Conservation (phyloP, 768 basidiomycete species). For the Tricholomella constricta region DNA sequence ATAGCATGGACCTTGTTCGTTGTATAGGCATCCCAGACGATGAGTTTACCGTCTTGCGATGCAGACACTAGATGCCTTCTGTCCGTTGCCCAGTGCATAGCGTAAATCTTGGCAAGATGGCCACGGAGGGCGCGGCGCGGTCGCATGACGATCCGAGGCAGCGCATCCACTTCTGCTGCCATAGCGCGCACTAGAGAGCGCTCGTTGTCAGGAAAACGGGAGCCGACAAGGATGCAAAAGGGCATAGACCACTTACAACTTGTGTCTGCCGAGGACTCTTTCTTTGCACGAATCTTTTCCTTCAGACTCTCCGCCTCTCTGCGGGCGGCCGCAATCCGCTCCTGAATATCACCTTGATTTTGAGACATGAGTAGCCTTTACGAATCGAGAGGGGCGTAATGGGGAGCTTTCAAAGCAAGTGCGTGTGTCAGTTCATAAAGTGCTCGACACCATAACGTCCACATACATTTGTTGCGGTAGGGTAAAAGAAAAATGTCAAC, state of each 20-base stretch:
- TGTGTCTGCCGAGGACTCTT: conserved; percentile 97
- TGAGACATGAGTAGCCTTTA: conserved; percentile 60
- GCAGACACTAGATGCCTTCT: conserved; percentile 97
- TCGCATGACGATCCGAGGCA: conserved; percentile 97
- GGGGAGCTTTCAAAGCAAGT: neutral
- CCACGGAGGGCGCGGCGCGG: conserved; percentile 94
- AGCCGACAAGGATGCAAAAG: conserved; percentile 3
- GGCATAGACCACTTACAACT: conserved; percentile 68
- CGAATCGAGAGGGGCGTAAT: neutral
- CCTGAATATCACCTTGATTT: conserved; percentile 82
- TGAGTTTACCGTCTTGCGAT: conserved; percentile 99
- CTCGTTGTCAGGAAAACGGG: conserved; percentile 16
- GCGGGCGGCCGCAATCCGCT: conserved; percentile 93
- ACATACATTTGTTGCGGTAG: conserved; percentile 16
- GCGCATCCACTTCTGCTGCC: conserved; percentile 93
- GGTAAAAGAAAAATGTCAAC: conserved; percentile 1
- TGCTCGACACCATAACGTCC: conserved; percentile 1
- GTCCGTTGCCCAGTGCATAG: conserved; percentile 99
- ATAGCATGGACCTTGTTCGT: conserved; percentile 99
- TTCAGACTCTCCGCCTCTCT: conserved; percentile 96
- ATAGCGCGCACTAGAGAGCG: conserved; percentile 84
- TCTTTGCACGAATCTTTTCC: conserved; percentile 97
- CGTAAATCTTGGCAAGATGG: conserved; percentile 99
- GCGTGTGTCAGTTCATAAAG: neutral
- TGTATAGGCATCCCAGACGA: conserved; percentile 99